Conservation (phyloP, 2,329 filamentous ascomycete genomes). For the Apiospora hydei region DNA sequence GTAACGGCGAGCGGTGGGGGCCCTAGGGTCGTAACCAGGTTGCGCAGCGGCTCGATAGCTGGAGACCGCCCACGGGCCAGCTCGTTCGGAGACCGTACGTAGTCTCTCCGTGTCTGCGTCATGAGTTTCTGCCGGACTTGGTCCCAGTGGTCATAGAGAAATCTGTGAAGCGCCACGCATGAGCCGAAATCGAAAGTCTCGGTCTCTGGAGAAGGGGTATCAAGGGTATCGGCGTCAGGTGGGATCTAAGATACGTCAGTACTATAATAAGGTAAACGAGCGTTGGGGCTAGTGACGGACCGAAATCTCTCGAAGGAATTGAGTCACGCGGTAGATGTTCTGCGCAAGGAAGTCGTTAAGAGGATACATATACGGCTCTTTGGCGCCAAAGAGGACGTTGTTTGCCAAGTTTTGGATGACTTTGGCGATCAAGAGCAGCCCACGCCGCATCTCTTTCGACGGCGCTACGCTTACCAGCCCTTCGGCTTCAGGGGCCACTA, state of each 20-base stretch:
- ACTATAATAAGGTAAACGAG: conserved; percentile 13
- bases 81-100: conserved; percentile 62
- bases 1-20: conserved; percentile 73
- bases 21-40: conserved; percentile 70
- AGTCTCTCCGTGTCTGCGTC: conserved; percentile 64
- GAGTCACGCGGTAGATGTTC: conserved; percentile 73
- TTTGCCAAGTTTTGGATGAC: conserved; percentile 76
- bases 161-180: conserved; percentile 73
- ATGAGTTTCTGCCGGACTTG: conserved; percentile 70
- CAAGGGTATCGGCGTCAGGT: conserved; percentile 54
- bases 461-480: conserved; percentile 67
- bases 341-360: conserved; percentile 73
- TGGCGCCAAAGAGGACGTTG: conserved; percentile 74
- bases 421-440: conserved; percentile 73
- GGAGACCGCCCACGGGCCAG: conserved; percentile 59
- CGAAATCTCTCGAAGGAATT: conserved; percentile 72
- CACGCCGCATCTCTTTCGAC: conserved; percentile 73
- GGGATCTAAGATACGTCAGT: conserved; percentile 48
- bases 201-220: conserved; percentile 46
- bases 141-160: conserved; percentile 76
- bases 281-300: conserved; percentile 48
- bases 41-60: conserved; percentile 65
- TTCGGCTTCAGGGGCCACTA: conserved; percentile 73
- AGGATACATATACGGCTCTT: conserved; percentile 76
- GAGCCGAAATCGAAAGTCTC: conserved; percentile 74